These are phyloP conservation scores for Metschnikowia continentalis DNA, from an alignment of 805 yeast genomes.

Conservation along the genomic window DNA sequence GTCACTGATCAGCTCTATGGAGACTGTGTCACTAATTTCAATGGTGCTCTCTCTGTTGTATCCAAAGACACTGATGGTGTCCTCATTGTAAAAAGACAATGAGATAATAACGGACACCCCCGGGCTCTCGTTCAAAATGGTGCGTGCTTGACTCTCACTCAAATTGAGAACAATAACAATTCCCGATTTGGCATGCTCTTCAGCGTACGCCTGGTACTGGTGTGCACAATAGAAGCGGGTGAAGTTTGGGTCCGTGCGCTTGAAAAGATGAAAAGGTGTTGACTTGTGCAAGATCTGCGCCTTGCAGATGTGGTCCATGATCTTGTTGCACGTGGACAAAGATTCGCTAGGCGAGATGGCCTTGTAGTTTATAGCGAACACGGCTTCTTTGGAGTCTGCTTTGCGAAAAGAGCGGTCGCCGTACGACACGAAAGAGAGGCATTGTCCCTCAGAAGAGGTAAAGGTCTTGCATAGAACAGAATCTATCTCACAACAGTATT, in stretches of 20 bases:
- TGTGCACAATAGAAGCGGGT: slow-evolving; percentile 67
- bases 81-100: slow-evolving; percentile 38
- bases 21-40: slow-evolving; percentile 21
- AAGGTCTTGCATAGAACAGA: slow-evolving; percentile 50
- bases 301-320: slow-evolving; percentile 58
- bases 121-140: slow-evolving; percentile 30
- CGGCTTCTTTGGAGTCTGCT: slow-evolving; percentile 17
- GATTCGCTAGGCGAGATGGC: slow-evolving; percentile 14
- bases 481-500: slow-evolving; percentile 60
- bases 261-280: slow-evolving; percentile 84
- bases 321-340: slow-evolving; percentile 25
- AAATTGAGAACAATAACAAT: slow-evolving; percentile 65
- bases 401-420: slow-evolving; percentile 24
- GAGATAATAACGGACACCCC: slow-evolving; percentile 46
- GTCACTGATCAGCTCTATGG: slow-evolving; percentile 18
- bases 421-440: slow-evolving; percentile 26
- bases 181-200: slow-evolving; percentile 58
- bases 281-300: slow-evolving; percentile 72
- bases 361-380: slow-evolving; percentile 26
- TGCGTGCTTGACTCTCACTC: slow-evolving; percentile 31
- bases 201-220: slow-evolving; percentile 45
- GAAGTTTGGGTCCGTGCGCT: slow-evolving; percentile 30
- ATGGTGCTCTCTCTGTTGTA: slow-evolving; percentile 12
- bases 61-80: slow-evolving; percentile 13
- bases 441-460: slow-evolving; percentile 21